Conservation (phyloP, 805 yeast genomes). For the Wickerhamiella spandovensis region DNA sequence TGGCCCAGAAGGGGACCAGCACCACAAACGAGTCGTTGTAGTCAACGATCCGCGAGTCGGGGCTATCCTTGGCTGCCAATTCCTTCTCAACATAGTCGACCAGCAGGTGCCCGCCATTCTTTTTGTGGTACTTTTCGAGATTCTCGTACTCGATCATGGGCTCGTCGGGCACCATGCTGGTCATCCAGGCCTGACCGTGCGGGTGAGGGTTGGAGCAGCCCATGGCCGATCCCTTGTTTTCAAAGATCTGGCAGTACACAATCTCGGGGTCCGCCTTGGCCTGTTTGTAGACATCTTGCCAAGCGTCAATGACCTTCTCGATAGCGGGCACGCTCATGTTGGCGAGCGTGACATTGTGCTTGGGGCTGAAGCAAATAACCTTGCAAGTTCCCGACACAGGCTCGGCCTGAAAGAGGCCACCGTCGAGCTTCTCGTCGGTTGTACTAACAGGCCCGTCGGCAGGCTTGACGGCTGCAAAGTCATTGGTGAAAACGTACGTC, state of each 20-base stretch:
- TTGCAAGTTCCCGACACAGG: constrained; percentile 56
- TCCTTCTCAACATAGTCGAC: constrained; percentile 52
- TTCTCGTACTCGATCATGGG: constrained; percentile 44
- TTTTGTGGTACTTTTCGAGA: constrained; percentile 34
- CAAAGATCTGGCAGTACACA: constrained; percentile 54
- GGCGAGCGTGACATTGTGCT: constrained; percentile 54
- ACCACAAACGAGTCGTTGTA: constrained; percentile 51
- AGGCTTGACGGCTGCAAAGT: constrained; percentile 52
- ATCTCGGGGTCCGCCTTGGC: constrained; percentile 32
- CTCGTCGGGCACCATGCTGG: constrained; percentile 52
- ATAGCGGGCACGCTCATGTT: constrained; percentile 38
- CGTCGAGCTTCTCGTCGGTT: constrained; percentile 16
- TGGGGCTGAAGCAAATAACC: constrained; percentile 62
- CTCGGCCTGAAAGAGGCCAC: constrained; percentile 37
- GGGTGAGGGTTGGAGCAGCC: constrained; percentile 77
- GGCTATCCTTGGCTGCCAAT: constrained; percentile 19
- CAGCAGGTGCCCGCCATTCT: constrained; percentile 37
- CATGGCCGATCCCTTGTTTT: constrained; percentile 68
- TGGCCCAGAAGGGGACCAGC: constrained; percentile 71
- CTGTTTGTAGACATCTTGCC: constrained; percentile 41
- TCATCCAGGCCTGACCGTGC: constrained; percentile 73
- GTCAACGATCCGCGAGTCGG: constrained; percentile 37
- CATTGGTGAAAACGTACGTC: constrained; percentile 53
- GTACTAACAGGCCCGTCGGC: constrained; percentile 10
- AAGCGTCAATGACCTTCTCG: constrained; percentile 39